Evolutionary conservation across 192 early-diverging fungal genomes (phyloP), one percentile per base, ranked within the genome.

Genomic region (Haplosporangium gracile): DNA sequence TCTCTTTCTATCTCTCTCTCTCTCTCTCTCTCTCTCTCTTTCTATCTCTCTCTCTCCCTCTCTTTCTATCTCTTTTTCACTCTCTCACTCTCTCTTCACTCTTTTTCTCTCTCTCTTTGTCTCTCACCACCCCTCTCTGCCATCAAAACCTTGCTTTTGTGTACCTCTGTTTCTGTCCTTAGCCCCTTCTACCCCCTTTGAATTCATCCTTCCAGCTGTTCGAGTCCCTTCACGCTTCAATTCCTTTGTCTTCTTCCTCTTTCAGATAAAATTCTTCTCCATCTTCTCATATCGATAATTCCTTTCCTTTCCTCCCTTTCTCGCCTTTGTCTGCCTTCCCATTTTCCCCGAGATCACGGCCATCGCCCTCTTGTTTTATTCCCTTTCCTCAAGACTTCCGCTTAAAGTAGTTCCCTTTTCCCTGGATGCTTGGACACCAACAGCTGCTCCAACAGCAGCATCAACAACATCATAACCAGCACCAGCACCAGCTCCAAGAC

Each of bases 381-480:
- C 22, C 4, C 5, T n/a, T 20, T 53, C 47, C 5, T 38, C 38
- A 70, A 53, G 57, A n/a, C 70, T 32, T 53, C 68, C 60, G 20
- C 40, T n/a, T 43, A 47, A 45, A 38, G 45, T 26, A 72, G 13
- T 24, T 34, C n/a, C 71, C 38, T 53, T 53, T 51, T 57, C 32
- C 49, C 72, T 85, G 77, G 45, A 85, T 85, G 83, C 83, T 85
- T 53, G 83, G 83, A 74, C 83, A 85, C 74, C 83, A 85, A 72
- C 83, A 85, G 74, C 74, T 85, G 83, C 83, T 80, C 6, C 83
- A 85, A 70, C 83, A 85, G 83, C 83, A 85, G 74, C 82, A 76
- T 22, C 83, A 85, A 29, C 75, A 77, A 15, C 72, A 74, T 47
- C 42, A 13, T 18, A 71, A 70, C 36, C 74, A 76, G 15, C 74